Evolutionary conservation across 2,329 filamentous ascomycete genomes (phyloP).

Genomic region (Endoconidiophora laricicola): DNA sequence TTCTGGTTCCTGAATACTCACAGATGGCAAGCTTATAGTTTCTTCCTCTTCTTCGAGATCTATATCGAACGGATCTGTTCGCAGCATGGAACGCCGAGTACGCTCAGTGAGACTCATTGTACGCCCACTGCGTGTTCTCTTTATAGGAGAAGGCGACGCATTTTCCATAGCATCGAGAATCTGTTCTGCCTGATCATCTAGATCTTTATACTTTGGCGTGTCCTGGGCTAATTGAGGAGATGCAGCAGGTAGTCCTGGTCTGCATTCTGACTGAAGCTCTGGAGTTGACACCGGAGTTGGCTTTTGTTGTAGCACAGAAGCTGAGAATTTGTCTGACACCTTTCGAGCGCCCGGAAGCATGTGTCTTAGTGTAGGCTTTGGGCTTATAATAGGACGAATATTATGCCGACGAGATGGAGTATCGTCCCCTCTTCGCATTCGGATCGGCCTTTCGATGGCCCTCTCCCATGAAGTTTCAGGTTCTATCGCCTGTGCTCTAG

Average conservation of each 20-base stretch:
- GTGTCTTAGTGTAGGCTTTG: conserved; percentile 1
- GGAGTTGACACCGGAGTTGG: too few species aligned
- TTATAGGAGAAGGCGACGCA: conserved; percentile 40
- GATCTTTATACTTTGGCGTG: conserved; percentile 18
- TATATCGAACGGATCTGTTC: conserved; percentile 26
- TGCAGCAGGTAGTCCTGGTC: too few species aligned
- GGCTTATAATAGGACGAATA: conserved; percentile 2
- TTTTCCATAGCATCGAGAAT: conserved; percentile 39
- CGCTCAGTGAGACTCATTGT: conserved; percentile 56
- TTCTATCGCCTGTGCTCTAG: neutral
- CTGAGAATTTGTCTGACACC: too few species aligned
- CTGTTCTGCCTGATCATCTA: conserved; percentile 36
- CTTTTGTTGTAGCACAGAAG: neutral
- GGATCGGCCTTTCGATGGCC: conserved; percentile 7
- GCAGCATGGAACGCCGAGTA: conserved; percentile 65
- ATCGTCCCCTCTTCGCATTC: conserved; percentile 10
- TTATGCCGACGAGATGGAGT: conserved; percentile 1
- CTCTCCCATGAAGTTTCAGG: conserved; percentile 3
- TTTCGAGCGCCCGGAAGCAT: too few species aligned
- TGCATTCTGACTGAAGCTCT: too few species aligned
- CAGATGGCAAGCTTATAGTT: conserved; percentile 15
- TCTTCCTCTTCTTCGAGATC: conserved; percentile 19
- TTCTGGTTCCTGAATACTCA: conserved; percentile 12
- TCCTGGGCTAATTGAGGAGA: neutral
- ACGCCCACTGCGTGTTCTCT: conserved; percentile 31